Conservation (phyloP, 257 asterid species). For the Ilex asprella region DNA sequence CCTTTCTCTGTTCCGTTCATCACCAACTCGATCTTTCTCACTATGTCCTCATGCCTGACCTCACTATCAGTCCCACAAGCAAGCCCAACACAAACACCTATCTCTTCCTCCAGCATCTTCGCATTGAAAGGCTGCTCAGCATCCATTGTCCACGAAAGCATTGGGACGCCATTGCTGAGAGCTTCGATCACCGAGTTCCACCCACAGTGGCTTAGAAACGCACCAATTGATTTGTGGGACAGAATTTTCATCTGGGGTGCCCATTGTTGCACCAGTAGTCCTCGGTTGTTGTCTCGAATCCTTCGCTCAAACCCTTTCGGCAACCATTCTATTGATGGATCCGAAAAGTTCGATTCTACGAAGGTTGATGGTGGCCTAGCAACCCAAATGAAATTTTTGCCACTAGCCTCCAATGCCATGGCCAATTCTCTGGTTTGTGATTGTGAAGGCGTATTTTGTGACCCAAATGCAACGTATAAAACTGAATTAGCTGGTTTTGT, state of each 20-base stretch:
- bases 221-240: background rate
- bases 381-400: constrained; percentile 27
- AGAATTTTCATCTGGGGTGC: background rate
- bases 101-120: background rate
- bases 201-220: background rate
- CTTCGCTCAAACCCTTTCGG: background rate
- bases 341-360: background rate
- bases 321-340: background rate
- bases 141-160: background rate
- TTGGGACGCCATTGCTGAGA: background rate
- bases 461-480: constrained; percentile 37
- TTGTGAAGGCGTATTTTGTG: constrained; percentile 27
- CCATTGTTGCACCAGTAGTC: background rate
- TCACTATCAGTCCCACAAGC: background rate
- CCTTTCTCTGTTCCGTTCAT: background rate
- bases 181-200: constrained; percentile 1
- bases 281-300: background rate
- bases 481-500: constrained; percentile 23
- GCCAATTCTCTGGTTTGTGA: constrained; percentile 27
- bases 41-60: background rate
- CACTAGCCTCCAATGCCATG: constrained; percentile 22
- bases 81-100: background rate
- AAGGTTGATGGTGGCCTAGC: constrained; percentile 10
- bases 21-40: background rate
- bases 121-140: background rate